Percentiles rank a stretch among this genome's conserved stretches.
phyloP scores from a whole-genome alignment of 768 basidiomycete genomes.

The Boletus coccyginus region DNA sequence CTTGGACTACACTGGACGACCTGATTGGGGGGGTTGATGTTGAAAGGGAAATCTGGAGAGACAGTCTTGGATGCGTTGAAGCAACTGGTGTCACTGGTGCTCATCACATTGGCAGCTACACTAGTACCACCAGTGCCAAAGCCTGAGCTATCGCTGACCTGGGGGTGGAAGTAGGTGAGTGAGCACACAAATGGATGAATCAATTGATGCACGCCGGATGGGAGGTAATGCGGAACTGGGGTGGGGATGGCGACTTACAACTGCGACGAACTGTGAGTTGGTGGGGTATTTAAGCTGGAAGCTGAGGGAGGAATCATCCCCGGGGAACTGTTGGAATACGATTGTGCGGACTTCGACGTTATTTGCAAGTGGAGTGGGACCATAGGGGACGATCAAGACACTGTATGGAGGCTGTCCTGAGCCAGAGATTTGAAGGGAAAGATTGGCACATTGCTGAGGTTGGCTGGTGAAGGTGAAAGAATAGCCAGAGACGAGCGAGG shows the following conservation, averaged over 20 bases:
- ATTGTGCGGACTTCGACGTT: conserved; percentile 64
- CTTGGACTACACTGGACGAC: conserved; percentile 62
- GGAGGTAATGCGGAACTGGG: neutral
- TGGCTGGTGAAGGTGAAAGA: conserved; percentile 42
- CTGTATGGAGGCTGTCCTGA: conserved; percentile 66
- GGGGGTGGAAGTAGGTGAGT: neutral
- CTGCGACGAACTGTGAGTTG: conserved; percentile 71
- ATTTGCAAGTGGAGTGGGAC: conserved; percentile 57
- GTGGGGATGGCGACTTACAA: conserved; percentile 49
- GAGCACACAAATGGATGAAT: neutral
- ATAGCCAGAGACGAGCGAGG: conserved; percentile 36
- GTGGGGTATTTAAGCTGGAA: conserved; percentile 65
- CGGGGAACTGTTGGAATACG: conserved; percentile 51
- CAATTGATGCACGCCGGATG: neutral
- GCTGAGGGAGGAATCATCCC: conserved; percentile 35
- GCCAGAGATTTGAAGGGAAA: conserved; percentile 59
- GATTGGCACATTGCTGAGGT: conserved; percentile 65
- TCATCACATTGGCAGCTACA: conserved; percentile 53
- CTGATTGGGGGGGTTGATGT: conserved; percentile 58
- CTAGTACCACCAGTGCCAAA: conserved; percentile 79
- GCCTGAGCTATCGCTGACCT: conserved; percentile 58
- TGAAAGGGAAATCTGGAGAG: conserved; percentile 55
- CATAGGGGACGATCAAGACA: conserved; percentile 65
- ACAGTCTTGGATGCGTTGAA: conserved; percentile 51
- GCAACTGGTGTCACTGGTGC: conserved; percentile 55